phyloP scores from a whole-genome alignment of 345 rosid species.

The Populus nigra region DNA sequence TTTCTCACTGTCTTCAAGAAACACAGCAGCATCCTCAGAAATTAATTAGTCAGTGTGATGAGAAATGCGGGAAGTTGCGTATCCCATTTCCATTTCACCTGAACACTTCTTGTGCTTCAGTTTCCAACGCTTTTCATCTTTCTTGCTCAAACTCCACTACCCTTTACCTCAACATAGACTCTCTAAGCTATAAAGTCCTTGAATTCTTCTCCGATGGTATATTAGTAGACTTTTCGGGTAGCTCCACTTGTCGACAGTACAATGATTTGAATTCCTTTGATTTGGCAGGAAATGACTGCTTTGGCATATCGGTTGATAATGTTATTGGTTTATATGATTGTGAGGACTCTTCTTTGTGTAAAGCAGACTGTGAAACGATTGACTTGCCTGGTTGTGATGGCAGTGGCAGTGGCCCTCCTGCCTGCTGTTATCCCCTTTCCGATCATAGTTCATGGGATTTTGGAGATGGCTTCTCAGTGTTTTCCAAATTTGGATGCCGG shows the following conservation, averaged over 20 bases:
- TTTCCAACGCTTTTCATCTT: constrained; percentile 44
- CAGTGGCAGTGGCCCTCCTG: constrained; percentile 40
- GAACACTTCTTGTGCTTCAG: constrained; percentile 40
- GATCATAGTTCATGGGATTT: constrained; percentile 62
- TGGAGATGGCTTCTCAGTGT: constrained; percentile 62
- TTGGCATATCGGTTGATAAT: constrained; percentile 63
- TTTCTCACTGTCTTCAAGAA: constrained; percentile 27
- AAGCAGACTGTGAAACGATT: constrained; percentile 60
- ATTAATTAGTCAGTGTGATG: constrained; percentile 30
- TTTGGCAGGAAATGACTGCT: constrained; percentile 41
- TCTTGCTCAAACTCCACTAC: constrained; percentile 61
- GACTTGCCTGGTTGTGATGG: constrained; percentile 65
- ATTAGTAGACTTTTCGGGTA: constrained; percentile 62
- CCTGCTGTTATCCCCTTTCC: constrained; percentile 81
- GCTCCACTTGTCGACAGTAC: constrained; percentile 59
- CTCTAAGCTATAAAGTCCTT: constrained; percentile 44
- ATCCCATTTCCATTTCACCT: constrained; percentile 68
- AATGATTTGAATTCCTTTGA: constrained; percentile 58
- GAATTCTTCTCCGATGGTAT: constrained; percentile 71
- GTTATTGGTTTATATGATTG: constrained; percentile 75
- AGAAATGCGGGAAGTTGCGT: constrained; percentile 52
- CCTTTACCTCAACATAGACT: constrained; percentile 51
- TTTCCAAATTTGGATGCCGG: constrained; percentile 72
- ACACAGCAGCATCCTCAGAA: not conserved
- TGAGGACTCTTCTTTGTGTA: constrained; percentile 81